phyloP scores from a whole-genome alignment of 2,329 filamentous ascomycete species.

The Teratosphaeria zuluensis region DNA sequence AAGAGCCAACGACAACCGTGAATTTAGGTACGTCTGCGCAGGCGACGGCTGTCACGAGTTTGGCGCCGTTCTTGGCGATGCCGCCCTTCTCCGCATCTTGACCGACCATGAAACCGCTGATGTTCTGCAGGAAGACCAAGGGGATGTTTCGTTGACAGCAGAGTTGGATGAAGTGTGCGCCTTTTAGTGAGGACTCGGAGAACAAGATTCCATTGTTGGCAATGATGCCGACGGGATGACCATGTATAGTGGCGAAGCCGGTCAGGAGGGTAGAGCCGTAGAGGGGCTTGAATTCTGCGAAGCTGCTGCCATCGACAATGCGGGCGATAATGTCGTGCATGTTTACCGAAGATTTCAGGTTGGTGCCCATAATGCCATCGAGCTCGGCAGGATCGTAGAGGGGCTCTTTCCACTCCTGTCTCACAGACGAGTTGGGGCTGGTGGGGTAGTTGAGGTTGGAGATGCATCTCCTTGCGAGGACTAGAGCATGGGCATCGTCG shows the following conservation, averaged over 20 bases:
- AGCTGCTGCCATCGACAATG: conserved; percentile 81
- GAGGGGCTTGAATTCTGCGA: conserved; percentile 88
- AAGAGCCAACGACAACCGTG: conserved; percentile 89
- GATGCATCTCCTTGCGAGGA: conserved; percentile 73
- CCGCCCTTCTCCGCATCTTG: conserved; percentile 84
- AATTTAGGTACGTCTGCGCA: conserved; percentile 94
- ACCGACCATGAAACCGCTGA: conserved; percentile 97
- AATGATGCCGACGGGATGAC: conserved; percentile 82
- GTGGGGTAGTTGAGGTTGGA: conserved; percentile 82
- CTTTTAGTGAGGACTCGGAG: conserved; percentile 79
- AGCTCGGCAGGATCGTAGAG: conserved; percentile 72
- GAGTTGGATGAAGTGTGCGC: conserved; percentile 92
- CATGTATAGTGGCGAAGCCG: conserved; percentile 76
- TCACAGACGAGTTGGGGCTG: conserved; percentile 28
- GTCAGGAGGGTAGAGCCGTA: conserved; percentile 87
- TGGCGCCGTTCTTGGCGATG: conserved; percentile 95
- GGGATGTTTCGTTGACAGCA: conserved; percentile 85
- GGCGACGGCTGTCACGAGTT: conserved; percentile 88
- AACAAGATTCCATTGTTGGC: conserved; percentile 96
- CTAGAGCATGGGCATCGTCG: conserved; percentile 82
- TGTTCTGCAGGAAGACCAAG: conserved; percentile 90
- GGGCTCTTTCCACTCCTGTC: conserved; percentile 55
- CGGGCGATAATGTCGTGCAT: conserved; percentile 87
- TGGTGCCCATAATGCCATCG: conserved; percentile 79
- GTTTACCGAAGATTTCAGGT: conserved; percentile 74